These are phyloP conservation scores for Xylaria cubensis DNA, from an alignment of 495 filamentous ascomycete genomes.

Conservation along the genomic window DNA sequence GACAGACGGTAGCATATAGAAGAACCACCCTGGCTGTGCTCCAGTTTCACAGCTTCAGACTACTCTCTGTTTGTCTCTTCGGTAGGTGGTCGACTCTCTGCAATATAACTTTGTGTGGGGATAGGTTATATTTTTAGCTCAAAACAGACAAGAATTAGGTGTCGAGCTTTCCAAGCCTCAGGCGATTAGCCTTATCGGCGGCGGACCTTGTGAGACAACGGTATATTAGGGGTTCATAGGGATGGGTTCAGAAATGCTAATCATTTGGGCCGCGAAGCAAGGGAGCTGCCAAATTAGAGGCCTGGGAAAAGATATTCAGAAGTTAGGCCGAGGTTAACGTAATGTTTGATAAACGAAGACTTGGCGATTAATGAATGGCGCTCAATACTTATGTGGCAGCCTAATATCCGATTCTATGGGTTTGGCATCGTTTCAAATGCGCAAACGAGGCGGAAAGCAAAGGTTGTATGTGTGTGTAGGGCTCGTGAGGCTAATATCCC, in stretches of 20 bases:
- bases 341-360: background rate
- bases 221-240: background rate
- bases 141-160: background rate
- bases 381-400: background rate
- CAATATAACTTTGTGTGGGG: background rate
- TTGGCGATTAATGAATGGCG: background rate
- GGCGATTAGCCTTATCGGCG: background rate
- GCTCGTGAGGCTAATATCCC: background rate
- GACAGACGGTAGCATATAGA: background rate
- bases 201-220: constrained; percentile 14
- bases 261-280: background rate
- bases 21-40: background rate
- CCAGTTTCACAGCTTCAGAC: background rate
- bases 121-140: background rate
- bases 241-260: constrained; percentile 8
- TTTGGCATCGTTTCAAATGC: background rate
- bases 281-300: background rate
- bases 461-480: background rate
- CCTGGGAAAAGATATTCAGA: background rate
- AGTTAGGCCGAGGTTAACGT: background rate
- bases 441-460: background rate
- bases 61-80: background rate
- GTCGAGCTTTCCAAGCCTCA: background rate
- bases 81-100: background rate
- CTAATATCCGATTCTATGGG: background rate